Evolutionary conservation across 805 yeast species (phyloP), one percentile per base, ranked within the genome.

Genomic region (Candida chilensis): DNA sequence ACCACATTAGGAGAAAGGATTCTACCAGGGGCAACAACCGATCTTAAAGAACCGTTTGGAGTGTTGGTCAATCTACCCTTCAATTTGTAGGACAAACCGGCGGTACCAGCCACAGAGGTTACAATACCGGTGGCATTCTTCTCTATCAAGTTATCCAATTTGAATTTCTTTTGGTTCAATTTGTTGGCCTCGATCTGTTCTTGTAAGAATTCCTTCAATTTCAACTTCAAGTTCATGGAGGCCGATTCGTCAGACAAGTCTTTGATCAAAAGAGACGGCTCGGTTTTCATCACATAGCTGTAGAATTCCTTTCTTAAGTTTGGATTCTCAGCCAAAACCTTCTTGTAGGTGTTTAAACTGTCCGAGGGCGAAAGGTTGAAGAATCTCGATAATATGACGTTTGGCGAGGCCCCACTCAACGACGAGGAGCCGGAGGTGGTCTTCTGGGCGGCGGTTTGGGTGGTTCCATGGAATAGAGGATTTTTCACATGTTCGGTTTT

Each of bases 51-150:
- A 29, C 95, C 94, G 43, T 78, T 73, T 15, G 94, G 92, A 4
- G 81, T 63, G 48, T 74, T 80, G 34, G 60, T 48, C 22, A 85
- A 56, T 48, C 85, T 69, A 5, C 94, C 94, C 34, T 65, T 68
- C 37, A 80, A 67, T 24, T 61, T 63, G 44, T 83, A 85, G 2
- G 84, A 69, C 36, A 84, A 64, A 5, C 95, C 95, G 17, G 81
- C 94, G 5, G 82, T 71, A 19, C 87, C 94, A 32, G 78, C 67
- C n/a, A 8, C 13, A 4, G 19, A 21, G 13, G 7, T 10, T 13
- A 9, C n/a, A 10, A 12, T 6, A 12, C 25, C 25, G 11, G n/a
- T 4, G 45, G 11, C 47, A 37, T 33, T 39, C 36, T 11, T 44
- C 37, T 12, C 35, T 30, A 32, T 48, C 38, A 16, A 38, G 22